Evolutionary conservation across 2,329 filamentous ascomycete genomes (phyloP).

Genomic region (Fusarium sp.): DNA sequence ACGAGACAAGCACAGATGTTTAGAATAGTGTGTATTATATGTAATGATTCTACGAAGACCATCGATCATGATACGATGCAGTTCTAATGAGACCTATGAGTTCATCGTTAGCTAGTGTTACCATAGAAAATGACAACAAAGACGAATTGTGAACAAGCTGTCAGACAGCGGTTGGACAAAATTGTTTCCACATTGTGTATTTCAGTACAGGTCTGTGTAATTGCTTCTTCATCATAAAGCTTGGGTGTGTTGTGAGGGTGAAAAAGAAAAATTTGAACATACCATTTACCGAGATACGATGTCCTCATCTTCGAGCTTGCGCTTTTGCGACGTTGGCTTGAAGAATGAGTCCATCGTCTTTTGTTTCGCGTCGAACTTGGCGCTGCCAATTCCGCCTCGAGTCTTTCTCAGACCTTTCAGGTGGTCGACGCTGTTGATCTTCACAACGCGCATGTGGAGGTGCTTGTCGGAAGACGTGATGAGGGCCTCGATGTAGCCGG

Average conservation of each 20-base stretch:
- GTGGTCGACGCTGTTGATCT: slow-evolving; percentile 77
- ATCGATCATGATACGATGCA: neutral
- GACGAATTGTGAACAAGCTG: slow-evolving; percentile 38
- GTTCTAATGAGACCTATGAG: slow-evolving; percentile 11
- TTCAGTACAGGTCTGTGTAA: slow-evolving; percentile 90
- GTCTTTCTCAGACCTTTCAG: slow-evolving; percentile 80
- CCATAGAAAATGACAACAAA: slow-evolving; percentile 39
- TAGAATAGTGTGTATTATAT: slow-evolving; percentile 19
- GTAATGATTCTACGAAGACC: slow-evolving; percentile 6
- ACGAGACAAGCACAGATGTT: slow-evolving; percentile 65
- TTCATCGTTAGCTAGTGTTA: slow-evolving; percentile 37
- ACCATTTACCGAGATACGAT: slow-evolving; percentile 48
- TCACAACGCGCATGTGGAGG: slow-evolving; percentile 58
- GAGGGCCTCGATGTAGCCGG: slow-evolving; percentile 55
- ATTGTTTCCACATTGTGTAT: slow-evolving; percentile 69
- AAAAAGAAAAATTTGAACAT: slow-evolving; percentile 42
- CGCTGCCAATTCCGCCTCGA: slow-evolving; percentile 82
- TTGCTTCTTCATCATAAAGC: slow-evolving; percentile 73
- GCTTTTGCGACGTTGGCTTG: slow-evolving; percentile 51
- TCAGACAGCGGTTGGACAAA: slow-evolving; percentile 90
- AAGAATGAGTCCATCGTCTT: slow-evolving; percentile 83
- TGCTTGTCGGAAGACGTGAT: slow-evolving; percentile 23
- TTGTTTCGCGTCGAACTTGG: slow-evolving; percentile 78
- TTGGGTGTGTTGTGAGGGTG: slow-evolving; percentile 19
- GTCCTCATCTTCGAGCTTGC: slow-evolving; percentile 39